phyloP scores from a whole-genome alignment of 2,329 filamentous ascomycete species.

The Pseudocercospora cruenta region DNA sequence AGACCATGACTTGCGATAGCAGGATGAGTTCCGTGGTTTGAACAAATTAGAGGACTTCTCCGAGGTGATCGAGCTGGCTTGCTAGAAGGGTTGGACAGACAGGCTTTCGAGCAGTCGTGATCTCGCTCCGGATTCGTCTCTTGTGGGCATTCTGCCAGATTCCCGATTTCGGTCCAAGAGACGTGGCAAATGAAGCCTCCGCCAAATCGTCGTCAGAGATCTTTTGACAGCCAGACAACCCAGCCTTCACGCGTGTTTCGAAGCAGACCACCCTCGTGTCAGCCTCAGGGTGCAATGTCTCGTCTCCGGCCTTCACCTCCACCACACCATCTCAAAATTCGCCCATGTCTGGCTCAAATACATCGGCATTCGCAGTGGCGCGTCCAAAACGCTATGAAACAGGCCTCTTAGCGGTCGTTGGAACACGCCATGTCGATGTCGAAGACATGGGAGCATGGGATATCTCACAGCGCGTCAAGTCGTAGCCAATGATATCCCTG shows the following conservation, averaged over 20 bases:
- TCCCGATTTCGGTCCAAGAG: too few species aligned
- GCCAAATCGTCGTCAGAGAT: background rate
- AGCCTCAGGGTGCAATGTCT: background rate
- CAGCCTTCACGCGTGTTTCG: background rate
- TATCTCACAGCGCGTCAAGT: background rate
- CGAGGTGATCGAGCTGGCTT: too few species aligned
- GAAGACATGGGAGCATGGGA: background rate
- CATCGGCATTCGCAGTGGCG: background rate
- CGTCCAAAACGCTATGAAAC: background rate
- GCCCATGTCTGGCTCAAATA: background rate
- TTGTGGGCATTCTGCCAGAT: too few species aligned
- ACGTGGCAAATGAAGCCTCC: background rate
- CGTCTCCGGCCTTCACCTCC: background rate
- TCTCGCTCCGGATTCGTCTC: too few species aligned
- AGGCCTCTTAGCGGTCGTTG: background rate
- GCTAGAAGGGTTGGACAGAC: too few species aligned
- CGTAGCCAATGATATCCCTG: conserved; percentile 5
- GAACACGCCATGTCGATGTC: background rate
- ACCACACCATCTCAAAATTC: background rate
- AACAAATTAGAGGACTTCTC: too few species aligned
- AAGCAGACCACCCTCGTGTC: background rate
- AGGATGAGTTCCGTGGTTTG: too few species aligned
- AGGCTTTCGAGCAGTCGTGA: too few species aligned
- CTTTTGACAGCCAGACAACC: background rate
- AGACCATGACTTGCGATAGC: too few species aligned